A percentile compares a stretch with the other conserved stretches of the same genome.
Evolutionary conservation across 345 rosid species (phyloP).

Genomic region (Linum tenue): DNA sequence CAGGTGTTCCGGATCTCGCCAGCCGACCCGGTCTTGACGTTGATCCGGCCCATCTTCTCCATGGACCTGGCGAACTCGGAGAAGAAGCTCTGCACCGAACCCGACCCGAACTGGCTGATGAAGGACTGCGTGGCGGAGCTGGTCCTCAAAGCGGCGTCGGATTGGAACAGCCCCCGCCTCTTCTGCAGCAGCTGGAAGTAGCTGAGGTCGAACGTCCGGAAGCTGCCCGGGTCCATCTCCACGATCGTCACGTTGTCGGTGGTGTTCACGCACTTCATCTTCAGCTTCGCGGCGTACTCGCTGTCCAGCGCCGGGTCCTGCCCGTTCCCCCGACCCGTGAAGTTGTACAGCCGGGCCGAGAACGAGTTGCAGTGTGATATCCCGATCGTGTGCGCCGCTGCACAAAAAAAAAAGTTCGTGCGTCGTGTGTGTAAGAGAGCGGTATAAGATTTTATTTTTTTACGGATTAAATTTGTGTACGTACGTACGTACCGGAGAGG

Average conservation of each 20-base stretch:
- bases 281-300: slow-evolving; percentile 30
- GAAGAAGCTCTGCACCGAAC: slow-evolving; percentile 40
- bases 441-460: background rate
- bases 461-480: too few relatives aligned
- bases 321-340: slow-evolving; percentile 44
- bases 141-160: slow-evolving; percentile 57
- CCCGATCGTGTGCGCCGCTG: slow-evolving; percentile 63
- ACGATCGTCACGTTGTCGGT: slow-evolving; percentile 21
- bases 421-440: too few relatives aligned
- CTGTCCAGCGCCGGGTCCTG: slow-evolving; percentile 50
- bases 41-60: slow-evolving; percentile 68
- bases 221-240: slow-evolving; percentile 65
- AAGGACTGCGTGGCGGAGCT: slow-evolving; percentile 35
- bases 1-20: slow-evolving; percentile 71
- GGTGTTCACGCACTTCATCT: slow-evolving; percentile 33
- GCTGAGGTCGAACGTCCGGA: slow-evolving; percentile 34
- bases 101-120: slow-evolving; percentile 41
- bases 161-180: slow-evolving; percentile 44
- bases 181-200: slow-evolving; percentile 37
- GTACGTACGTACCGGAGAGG: slow-evolving; percentile 39
- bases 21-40: slow-evolving; percentile 56
- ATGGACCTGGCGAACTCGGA: slow-evolving; percentile 54
- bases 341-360: slow-evolving; percentile 40
- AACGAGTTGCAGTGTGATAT: slow-evolving; percentile 32
- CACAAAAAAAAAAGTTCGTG: too few relatives aligned